phyloP scores from a whole-genome alignment of 257 asterid genomes.

The Solanum megistacrolobum region DNA sequence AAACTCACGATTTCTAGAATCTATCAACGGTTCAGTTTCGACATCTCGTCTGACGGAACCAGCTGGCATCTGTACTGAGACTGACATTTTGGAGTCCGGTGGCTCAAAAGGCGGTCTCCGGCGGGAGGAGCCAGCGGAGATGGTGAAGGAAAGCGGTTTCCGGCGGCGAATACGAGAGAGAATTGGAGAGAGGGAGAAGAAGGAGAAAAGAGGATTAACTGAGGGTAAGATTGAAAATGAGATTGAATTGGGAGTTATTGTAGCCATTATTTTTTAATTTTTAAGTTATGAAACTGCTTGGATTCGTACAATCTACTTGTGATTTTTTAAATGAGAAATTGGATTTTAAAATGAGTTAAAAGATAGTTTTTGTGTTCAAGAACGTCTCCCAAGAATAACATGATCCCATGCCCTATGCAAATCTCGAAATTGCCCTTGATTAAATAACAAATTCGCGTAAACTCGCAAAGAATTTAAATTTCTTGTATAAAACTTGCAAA shows the following conservation, averaged over 20 bases:
- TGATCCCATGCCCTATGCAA: not conserved
- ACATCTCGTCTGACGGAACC: constrained; percentile 33
- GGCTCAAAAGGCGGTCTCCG: constrained; percentile 21
- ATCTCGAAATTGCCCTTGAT: not conserved
- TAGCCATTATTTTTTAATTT: constrained; percentile 32
- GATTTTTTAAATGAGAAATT: not conserved
- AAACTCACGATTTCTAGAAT: constrained; percentile 62
- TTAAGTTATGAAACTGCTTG: not conserved
- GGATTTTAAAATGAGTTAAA: not conserved
- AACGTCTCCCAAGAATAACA: not conserved
- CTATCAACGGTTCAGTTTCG: constrained; percentile 52
- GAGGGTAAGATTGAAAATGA: constrained; percentile 46
- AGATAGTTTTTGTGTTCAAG: not conserved
- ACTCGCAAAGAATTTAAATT: no score
- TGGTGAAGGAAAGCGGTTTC: not conserved
- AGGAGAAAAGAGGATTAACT: constrained; percentile 21
- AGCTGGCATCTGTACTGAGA: constrained; percentile 27
- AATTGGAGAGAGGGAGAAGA: constrained; percentile 14
- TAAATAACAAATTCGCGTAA: no score
- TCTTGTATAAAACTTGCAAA: no score
- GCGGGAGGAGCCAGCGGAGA: constrained; percentile 12
- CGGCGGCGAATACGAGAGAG: constrained; percentile 7
- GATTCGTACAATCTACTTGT: not conserved
- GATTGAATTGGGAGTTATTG: constrained; percentile 12
- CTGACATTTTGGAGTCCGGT: constrained; percentile 45